phyloP scores from a whole-genome alignment of 257 asterid species.

The Euphrasia confusa region DNA sequence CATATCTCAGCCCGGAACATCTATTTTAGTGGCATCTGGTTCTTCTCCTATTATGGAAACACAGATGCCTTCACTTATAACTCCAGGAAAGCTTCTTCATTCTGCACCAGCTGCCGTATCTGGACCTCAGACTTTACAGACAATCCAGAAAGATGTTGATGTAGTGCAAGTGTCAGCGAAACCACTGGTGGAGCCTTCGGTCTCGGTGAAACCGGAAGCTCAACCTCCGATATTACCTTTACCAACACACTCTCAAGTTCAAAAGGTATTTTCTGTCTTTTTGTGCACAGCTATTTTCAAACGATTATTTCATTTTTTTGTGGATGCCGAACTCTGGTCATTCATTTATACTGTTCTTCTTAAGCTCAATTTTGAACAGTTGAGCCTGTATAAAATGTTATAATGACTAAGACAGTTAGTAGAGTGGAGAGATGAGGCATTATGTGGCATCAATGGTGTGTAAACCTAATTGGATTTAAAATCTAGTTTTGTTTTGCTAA shows the following conservation, averaged over 20 bases:
- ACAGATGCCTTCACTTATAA: conserved; percentile 56
- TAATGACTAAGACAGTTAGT: neutral
- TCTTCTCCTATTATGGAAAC: conserved; percentile 41
- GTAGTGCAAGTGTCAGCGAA: conserved; percentile 61
- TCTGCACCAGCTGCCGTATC: conserved; percentile 44
- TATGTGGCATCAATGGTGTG: neutral
- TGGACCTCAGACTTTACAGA: conserved; percentile 44
- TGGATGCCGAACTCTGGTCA: neutral
- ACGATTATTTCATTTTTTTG: neutral
- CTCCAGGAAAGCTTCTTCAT: conserved; percentile 86
- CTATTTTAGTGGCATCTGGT: conserved; percentile 44
- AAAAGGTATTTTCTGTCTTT: conserved; percentile 41
- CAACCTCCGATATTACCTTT: conserved; percentile 88
- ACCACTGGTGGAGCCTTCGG: conserved; percentile 40
- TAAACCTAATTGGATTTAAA: neutral
- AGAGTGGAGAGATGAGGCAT: conserved; percentile 10
- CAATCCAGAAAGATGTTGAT: conserved; percentile 77
- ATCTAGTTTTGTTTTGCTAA: too few species aligned
- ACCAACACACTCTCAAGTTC: conserved; percentile 53
- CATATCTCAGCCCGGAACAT: conserved; percentile 36
- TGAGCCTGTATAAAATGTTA: neutral
- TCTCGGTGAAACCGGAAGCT: conserved; percentile 42
- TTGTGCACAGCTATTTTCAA: neutral
- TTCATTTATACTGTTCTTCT: neutral
- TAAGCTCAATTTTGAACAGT: conserved; percentile 3